Evolutionary conservation across 371 early-diverging fungal genomes (phyloP).

Genomic region (Mucor piriformis): DNA sequence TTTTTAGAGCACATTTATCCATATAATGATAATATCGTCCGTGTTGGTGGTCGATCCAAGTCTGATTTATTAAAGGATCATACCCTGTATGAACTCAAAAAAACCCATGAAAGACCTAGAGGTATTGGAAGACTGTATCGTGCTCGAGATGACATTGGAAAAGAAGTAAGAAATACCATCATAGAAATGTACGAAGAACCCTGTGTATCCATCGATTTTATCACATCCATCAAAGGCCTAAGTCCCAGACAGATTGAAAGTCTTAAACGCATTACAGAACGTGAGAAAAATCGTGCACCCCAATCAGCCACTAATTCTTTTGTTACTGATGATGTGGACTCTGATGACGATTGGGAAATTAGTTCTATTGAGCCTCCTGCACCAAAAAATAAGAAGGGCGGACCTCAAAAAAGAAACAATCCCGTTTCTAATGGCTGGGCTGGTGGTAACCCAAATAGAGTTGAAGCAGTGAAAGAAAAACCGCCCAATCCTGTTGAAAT

Average conservation of each 20-base stretch:
- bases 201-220: constrained; percentile 47
- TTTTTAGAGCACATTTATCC: constrained; percentile 63
- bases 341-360: constrained; percentile 45
- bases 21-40: constrained; percentile 54
- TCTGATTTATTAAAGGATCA: constrained; percentile 43
- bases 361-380: constrained; percentile 21
- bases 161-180: constrained; percentile 37
- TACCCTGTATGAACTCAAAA: constrained; percentile 53
- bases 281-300: constrained; percentile 30
- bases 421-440: constrained; percentile 20
- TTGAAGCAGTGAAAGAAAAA: constrained; percentile 11
- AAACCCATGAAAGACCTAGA: constrained; percentile 30
- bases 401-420: neutral
- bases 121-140: constrained; percentile 36
- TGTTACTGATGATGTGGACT: constrained; percentile 25
- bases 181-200: constrained; percentile 55
- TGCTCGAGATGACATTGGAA: constrained; percentile 41
- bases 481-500: constrained; percentile 42
- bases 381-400: neutral
- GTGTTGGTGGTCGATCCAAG: constrained; percentile 67
- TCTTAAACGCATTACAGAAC: constrained; percentile 37
- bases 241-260: constrained; percentile 44
- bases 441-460: constrained; percentile 36
- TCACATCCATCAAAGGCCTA: constrained; percentile 39
- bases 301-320: constrained; percentile 8